Percentiles rank a stretch among this genome's conserved stretches.
phyloP scores from a whole-genome alignment of 2,329 filamentous ascomycete species.

The Diaporthe sp. region DNA sequence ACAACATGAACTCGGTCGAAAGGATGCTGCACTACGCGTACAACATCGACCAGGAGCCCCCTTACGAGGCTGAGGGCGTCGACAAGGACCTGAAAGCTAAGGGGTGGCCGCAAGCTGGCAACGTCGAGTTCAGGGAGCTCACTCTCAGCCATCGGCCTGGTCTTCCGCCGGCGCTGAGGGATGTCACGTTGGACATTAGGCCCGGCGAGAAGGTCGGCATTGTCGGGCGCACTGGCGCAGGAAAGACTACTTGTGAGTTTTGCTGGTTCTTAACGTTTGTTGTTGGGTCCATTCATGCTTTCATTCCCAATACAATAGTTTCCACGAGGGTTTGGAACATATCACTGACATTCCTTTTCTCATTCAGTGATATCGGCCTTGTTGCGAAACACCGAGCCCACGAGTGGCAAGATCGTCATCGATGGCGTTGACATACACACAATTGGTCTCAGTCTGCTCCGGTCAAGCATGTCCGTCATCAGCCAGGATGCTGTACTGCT shows the following conservation, averaged over 20 bases:
- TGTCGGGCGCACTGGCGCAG: constrained; percentile 83
- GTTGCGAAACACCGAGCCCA: constrained; percentile 17
- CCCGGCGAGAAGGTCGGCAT: constrained; percentile 51
- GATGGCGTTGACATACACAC: constrained; percentile 67
- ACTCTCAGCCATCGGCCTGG: constrained; percentile 76
- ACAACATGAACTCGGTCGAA: constrained; percentile 77
- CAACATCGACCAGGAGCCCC: constrained; percentile 70
- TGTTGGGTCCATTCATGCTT: too few relatives aligned
- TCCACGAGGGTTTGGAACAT: neutral
- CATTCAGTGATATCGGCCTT: constrained; percentile 21
- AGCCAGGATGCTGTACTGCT: constrained; percentile 67
- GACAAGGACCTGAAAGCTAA: constrained; percentile 12
- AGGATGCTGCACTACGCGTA: constrained; percentile 74
- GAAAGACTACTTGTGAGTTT: constrained; percentile 70
- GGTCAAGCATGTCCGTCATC: constrained; percentile 63
- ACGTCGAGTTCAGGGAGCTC: constrained; percentile 75
- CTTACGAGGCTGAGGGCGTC: constrained; percentile 49
- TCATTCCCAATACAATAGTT: neutral
- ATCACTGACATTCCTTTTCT: neutral
- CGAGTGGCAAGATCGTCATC: constrained; percentile 65
- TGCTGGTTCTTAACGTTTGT: neutral
- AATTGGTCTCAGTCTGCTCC: constrained; percentile 55
- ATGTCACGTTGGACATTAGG: constrained; percentile 55
- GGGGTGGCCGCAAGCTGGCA: constrained; percentile 75
- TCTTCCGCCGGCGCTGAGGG: constrained; percentile 72